Conservation (phyloP, 345 rosid species). For the Murraya paniculata region DNA sequence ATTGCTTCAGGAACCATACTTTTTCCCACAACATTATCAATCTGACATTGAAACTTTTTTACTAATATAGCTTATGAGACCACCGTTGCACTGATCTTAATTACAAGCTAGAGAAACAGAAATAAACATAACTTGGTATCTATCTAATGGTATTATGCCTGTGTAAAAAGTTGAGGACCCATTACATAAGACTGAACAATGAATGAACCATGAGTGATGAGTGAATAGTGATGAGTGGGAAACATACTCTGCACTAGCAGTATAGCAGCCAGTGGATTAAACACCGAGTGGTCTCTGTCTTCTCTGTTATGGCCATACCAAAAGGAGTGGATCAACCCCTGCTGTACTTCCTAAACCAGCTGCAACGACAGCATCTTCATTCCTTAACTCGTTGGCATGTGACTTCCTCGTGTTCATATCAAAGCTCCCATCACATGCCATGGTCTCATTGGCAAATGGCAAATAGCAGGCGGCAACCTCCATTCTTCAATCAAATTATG, state of each 20-base stretch:
- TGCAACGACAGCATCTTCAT: conserved; percentile 11
- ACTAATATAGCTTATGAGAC: background rate
- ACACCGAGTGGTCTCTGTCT: conserved; percentile 15
- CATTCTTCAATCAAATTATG: conserved; percentile 5
- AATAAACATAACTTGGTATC: background rate
- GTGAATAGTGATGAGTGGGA: background rate
- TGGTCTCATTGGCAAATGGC: conserved; percentile 10
- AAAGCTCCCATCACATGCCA: conserved; percentile 10
- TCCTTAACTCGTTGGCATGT: conserved; percentile 22
- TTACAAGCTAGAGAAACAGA: background rate
- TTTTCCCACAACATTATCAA: conserved; percentile 4
- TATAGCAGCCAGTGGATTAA: conserved; percentile 14
- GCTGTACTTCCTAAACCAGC: conserved; percentile 16
- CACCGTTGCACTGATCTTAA: background rate
- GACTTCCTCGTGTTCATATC: conserved; percentile 22
- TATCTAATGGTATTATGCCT: background rate
- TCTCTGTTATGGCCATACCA: conserved; percentile 10
- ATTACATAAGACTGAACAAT: background rate
- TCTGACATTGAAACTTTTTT: background rate
- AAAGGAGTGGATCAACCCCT: conserved; percentile 19
- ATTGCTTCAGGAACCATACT: background rate
- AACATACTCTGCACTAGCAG: conserved; percentile 16
- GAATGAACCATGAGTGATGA: background rate
- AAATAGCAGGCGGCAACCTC: background rate
- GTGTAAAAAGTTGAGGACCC: background rate